Conservation (phyloP, 2,329 filamentous ascomycete genomes). For the Trichophyton verrucosum region DNA sequence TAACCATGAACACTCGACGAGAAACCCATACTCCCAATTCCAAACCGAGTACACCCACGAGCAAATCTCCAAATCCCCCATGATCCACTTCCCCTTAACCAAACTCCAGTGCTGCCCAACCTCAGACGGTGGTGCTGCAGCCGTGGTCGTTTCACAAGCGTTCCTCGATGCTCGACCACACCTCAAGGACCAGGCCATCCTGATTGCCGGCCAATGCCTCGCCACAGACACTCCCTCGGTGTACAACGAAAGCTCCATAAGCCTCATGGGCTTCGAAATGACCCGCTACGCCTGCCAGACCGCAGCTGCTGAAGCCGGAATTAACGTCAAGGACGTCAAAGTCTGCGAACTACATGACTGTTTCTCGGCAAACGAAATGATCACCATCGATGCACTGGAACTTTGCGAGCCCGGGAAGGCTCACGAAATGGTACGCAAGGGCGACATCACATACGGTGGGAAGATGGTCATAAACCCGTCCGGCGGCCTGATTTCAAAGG, state of each 20-base stretch:
- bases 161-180: conserved; percentile 80
- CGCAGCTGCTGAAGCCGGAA: conserved; percentile 59
- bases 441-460: conserved; percentile 85
- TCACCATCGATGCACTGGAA: conserved; percentile 74
- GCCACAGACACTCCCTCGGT: conserved; percentile 72
- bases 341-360: conserved; percentile 94
- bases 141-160: conserved; percentile 73
- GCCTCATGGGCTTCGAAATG: conserved; percentile 85
- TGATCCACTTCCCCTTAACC: conserved; percentile 76
- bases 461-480: conserved; percentile 80
- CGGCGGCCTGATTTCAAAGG: conserved; percentile 89
- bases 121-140: conserved; percentile 80
- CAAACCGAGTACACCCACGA: conserved; percentile 80
- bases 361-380: conserved; percentile 91
- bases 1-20: conserved; percentile 82
- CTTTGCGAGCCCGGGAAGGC: conserved; percentile 69
- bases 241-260: conserved; percentile 70
- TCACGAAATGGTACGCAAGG: conserved; percentile 74
- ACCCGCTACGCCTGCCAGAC: conserved; percentile 53
- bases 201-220: conserved; percentile 77
- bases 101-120: conserved; percentile 99
- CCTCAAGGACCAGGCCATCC: conserved; percentile 67
- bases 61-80: conserved; percentile 61
- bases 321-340: conserved; percentile 54
- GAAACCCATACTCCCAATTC: conserved; percentile 98